Conservation (phyloP, 1,284 basidiomycete genomes). For the Papiliotrema nemorosa region DNA sequence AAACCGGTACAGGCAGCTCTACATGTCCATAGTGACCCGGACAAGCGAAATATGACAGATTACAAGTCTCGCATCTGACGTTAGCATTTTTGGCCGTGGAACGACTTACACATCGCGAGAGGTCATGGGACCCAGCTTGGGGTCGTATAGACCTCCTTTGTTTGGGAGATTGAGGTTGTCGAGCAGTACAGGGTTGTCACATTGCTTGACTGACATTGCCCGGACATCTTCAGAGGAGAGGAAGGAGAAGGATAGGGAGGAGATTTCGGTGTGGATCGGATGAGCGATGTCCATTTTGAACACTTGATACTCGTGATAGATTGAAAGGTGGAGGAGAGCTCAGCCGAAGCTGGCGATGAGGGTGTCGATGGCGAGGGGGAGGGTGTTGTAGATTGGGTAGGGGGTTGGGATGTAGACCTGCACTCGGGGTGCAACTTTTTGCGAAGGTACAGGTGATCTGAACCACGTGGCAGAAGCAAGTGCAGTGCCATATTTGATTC, state of each 20-base stretch:
- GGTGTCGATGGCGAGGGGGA: background rate
- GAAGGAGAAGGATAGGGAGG: constrained; percentile 90
- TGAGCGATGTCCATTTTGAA: constrained; percentile 84
- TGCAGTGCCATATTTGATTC: no score
- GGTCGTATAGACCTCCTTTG: constrained; percentile 90
- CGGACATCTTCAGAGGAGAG: constrained; percentile 86
- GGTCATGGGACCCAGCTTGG: constrained; percentile 86
- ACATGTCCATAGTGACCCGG: constrained; percentile 99
- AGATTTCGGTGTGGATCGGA: constrained; percentile 77
- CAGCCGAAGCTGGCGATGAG: constrained; percentile 4
- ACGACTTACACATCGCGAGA: constrained; percentile 77
- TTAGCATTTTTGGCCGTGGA: background rate
- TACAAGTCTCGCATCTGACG: constrained; percentile 88
- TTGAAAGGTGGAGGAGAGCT: background rate
- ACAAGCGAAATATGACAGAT: constrained; percentile 85
- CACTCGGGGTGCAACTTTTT: background rate
- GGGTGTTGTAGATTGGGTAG: background rate
- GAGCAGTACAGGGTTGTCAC: constrained; percentile 87
- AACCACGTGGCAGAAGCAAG: background rate
- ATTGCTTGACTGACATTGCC: constrained; percentile 93
- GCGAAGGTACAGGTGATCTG: background rate
- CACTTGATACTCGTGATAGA: background rate
- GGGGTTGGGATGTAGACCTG: background rate
- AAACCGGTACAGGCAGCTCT: constrained; percentile 90
- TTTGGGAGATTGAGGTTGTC: constrained; percentile 93